A percentile compares a stretch with the other conserved stretches of the same genome.
Conservation (phyloP, 2,329 filamentous ascomycete species). For the Gaeumannomyces tritici region DNA sequence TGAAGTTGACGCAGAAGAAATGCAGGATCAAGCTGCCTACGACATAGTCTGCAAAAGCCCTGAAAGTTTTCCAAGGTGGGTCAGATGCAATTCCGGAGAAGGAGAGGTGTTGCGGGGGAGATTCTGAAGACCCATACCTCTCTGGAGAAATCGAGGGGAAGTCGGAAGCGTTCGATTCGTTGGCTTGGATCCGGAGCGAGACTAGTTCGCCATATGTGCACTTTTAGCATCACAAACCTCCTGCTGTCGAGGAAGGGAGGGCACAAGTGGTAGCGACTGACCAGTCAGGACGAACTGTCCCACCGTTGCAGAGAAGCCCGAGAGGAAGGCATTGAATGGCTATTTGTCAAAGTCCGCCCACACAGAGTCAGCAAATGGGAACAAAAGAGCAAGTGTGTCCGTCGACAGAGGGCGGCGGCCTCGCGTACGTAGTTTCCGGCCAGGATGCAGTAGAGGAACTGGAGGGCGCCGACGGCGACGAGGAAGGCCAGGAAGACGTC, state of each 20-base stretch:
- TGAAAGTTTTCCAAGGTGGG: slow-evolving; percentile 22
- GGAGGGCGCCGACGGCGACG: slow-evolving; percentile 73
- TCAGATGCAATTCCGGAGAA: slow-evolving; percentile 9
- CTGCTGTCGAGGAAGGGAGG: neutral
- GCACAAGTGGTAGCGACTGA: slow-evolving; percentile 28
- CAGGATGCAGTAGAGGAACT: slow-evolving; percentile 88
- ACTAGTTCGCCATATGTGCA: slow-evolving; percentile 26
- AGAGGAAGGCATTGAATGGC: slow-evolving; percentile 98
- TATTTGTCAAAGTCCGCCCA: slow-evolving; percentile 24
- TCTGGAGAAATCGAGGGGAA: slow-evolving; percentile 72
- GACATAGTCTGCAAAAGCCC: slow-evolving; percentile 92
- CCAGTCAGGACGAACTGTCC: slow-evolving; percentile 96
- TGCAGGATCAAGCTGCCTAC: slow-evolving; percentile 92
- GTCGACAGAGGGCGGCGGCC: too few relatives aligned
- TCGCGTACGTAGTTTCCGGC: slow-evolving; percentile 82
- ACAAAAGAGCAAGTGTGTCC: too few relatives aligned
- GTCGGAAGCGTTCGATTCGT: slow-evolving; percentile 67
- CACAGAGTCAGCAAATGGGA: neutral
- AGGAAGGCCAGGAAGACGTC: slow-evolving; percentile 88
- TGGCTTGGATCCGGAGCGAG: slow-evolving; percentile 84
- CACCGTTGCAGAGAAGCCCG: slow-evolving; percentile 87
- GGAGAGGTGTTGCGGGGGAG: neutral
- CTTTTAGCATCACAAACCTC: neutral
- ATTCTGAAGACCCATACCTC: slow-evolving; percentile 40
- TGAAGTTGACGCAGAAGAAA: slow-evolving; percentile 99